Percentiles rank a stretch among this genome's conserved stretches.
Conservation (phyloP, 768 basidiomycete species). For the Termitomyces heimii region DNA sequence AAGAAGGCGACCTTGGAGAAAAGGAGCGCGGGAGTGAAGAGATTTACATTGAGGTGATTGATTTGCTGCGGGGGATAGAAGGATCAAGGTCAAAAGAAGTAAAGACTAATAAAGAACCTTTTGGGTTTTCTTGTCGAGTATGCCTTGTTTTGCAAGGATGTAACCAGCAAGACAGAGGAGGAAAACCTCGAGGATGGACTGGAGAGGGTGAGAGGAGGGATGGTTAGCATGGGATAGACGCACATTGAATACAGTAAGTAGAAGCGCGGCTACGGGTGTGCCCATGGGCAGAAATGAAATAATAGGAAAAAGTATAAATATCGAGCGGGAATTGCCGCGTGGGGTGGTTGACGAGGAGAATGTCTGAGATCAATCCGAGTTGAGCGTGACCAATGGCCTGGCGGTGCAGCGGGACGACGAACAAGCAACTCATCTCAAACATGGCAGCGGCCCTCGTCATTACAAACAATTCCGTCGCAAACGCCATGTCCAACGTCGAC, state of each 20-base stretch:
- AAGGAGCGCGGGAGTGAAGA: slow-evolving; percentile 84
- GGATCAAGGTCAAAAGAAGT: background rate
- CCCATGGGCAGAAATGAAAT: too few relatives aligned
- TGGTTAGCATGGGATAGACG: slow-evolving; percentile 11
- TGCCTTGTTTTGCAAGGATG: slow-evolving; percentile 68
- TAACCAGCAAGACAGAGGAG: slow-evolving; percentile 82
- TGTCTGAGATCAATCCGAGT: background rate
- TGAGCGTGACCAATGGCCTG: slow-evolving; percentile 74
- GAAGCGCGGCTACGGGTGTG: slow-evolving; percentile 37
- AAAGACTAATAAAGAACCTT: slow-evolving; percentile 47
- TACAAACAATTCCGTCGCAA: slow-evolving; percentile 44
- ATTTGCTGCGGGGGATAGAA: slow-evolving; percentile 45
- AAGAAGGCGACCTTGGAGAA: slow-evolving; percentile 97
- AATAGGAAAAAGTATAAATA: too few relatives aligned
- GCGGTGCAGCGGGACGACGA: slow-evolving; percentile 66
- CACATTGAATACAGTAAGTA: slow-evolving; percentile 56
- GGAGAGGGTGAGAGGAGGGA: background rate
- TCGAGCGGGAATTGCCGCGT: background rate
- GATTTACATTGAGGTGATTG: slow-evolving; percentile 78
- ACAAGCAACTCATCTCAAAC: slow-evolving; percentile 69
- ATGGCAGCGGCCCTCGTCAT: slow-evolving; percentile 51
- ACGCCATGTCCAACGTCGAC: slow-evolving; percentile 69
- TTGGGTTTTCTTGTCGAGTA: slow-evolving; percentile 87
- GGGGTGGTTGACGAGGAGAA: too few relatives aligned
- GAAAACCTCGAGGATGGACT: slow-evolving; percentile 91